phyloP scores from a whole-genome alignment of 2,329 filamentous ascomycete genomes.

The Escovopsis weberi region DNA sequence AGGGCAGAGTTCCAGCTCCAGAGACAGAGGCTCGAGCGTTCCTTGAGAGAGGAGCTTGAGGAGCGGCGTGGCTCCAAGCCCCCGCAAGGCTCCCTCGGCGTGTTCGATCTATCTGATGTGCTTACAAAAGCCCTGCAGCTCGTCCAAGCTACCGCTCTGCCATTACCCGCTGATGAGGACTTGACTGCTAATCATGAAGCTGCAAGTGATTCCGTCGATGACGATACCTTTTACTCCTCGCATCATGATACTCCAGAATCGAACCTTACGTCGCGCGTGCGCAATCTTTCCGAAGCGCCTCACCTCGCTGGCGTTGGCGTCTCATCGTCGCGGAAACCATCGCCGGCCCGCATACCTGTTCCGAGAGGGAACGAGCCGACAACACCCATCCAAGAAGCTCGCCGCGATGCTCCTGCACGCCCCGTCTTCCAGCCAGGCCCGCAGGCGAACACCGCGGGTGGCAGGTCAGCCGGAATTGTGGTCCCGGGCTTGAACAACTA shows the following conservation, averaged over 20 bases:
- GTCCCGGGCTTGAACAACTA: conserved; percentile 21
- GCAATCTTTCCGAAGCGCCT: conserved; percentile 26
- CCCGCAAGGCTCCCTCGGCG: conserved; percentile 39
- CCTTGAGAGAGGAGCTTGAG: conserved; percentile 63
- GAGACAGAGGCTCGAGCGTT: conserved; percentile 66
- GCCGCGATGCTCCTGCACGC: neutral
- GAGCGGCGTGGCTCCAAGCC: conserved; percentile 35
- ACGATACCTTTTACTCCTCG: conserved; percentile 93
- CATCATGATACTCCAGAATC: conserved; percentile 64
- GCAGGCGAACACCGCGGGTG: conserved; percentile 2
- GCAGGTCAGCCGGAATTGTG: conserved; percentile 7
- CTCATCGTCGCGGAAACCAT: conserved; percentile 6
- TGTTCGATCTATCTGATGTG: conserved; percentile 60
- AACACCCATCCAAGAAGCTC: neutral
- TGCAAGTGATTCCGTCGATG: conserved; percentile 71
- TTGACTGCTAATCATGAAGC: conserved; percentile 41
- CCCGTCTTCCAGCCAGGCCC: conserved; percentile 3
- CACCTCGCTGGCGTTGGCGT: conserved; percentile 9
- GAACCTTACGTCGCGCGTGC: conserved; percentile 32
- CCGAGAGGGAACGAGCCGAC: neutral
- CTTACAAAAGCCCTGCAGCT: conserved; percentile 55
- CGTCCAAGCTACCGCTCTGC: conserved; percentile 53
- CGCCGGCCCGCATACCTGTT: neutral
- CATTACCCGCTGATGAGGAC: conserved; percentile 41
- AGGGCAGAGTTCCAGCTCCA: conserved; percentile 69